Evolutionary conservation across 2,329 filamentous ascomycete genomes (phyloP).

Genomic region (Remersonia thermophila): DNA sequence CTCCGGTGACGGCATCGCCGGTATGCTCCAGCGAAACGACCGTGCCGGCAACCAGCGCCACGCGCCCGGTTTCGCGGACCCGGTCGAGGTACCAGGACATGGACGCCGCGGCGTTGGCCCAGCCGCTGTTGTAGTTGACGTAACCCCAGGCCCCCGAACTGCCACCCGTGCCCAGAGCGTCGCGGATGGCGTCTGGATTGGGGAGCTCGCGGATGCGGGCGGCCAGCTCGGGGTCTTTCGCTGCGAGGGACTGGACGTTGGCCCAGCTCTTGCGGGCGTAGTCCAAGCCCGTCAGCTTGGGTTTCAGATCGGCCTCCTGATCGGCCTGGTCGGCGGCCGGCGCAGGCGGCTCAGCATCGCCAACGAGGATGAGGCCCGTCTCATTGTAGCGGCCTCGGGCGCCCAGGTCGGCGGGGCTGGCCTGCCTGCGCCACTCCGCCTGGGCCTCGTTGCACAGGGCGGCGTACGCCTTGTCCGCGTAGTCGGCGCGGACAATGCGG

Average conservation of each 20-base stretch:
- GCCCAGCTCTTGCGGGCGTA: slow-evolving; percentile 49
- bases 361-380: slow-evolving; percentile 54
- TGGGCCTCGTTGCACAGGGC: slow-evolving; percentile 60
- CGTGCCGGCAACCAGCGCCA: slow-evolving; percentile 41
- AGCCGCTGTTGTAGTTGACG: slow-evolving; percentile 61
- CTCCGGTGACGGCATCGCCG: slow-evolving; percentile 41
- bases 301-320: slow-evolving; percentile 13
- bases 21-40: slow-evolving; percentile 31
- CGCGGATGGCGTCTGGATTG: slow-evolving; percentile 30
- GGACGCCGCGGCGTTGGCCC: slow-evolving; percentile 63
- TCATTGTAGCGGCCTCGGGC: slow-evolving; percentile 57
- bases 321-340: slow-evolving; percentile 2
- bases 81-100: slow-evolving; percentile 52
- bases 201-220: slow-evolving; percentile 33
- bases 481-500: slow-evolving; percentile 60
- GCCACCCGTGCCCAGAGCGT: slow-evolving; percentile 34
- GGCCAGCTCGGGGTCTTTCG: slow-evolving; percentile 25
- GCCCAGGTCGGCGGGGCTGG: slow-evolving; percentile 40
- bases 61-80: slow-evolving; percentile 42
- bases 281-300: slow-evolving; percentile 36
- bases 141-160: slow-evolving; percentile 56
- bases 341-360: slow-evolving; percentile 23
- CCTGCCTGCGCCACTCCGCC: slow-evolving; percentile 51
- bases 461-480: slow-evolving; percentile 67
- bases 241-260: slow-evolving; percentile 45